Conservation (phyloP, 176 grass and related monocot genomes). For the Raddia distichophylla region DNA sequence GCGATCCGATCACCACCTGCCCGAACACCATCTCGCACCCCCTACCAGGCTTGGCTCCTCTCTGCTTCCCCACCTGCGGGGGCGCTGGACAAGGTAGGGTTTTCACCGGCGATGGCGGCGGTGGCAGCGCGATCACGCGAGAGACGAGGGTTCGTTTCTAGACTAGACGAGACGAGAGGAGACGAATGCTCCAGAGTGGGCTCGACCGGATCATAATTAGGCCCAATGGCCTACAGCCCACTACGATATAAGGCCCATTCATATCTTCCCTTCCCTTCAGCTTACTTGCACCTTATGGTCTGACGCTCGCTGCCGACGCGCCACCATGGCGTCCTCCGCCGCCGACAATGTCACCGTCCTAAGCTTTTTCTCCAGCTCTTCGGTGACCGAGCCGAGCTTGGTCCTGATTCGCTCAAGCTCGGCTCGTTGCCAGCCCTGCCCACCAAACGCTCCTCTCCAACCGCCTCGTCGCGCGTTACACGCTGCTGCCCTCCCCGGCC, state of each 20-base stretch:
- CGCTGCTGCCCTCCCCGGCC: constrained; percentile 30
- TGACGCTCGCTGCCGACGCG: not conserved
- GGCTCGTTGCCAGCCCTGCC: too few relatives aligned
- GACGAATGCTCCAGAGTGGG: too few relatives aligned
- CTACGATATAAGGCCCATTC: too few relatives aligned
- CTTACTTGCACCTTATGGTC: too few relatives aligned
- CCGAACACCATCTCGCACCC: constrained; percentile 76
- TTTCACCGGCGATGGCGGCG: constrained; percentile 17
- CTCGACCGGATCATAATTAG: too few relatives aligned
- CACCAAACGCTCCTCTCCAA: constrained; percentile 67
- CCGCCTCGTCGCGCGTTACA: constrained; percentile 59
- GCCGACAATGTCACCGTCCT: not conserved
- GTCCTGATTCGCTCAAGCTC: too few relatives aligned
- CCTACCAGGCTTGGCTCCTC: not conserved
- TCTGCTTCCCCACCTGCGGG: not conserved
- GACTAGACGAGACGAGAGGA: too few relatives aligned
- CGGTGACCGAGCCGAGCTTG: too few relatives aligned
- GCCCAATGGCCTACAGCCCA: too few relatives aligned
- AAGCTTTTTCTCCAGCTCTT: too few relatives aligned
- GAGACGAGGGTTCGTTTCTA: not conserved
- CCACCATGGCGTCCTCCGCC: constrained; percentile 20
- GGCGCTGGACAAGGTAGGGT: constrained; percentile 18
- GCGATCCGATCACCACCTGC: constrained; percentile 89
- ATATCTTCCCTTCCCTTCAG: too few relatives aligned
- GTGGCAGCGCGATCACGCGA: not conserved